phyloP scores from a whole-genome alignment of 768 basidiomycete species.

The Pleurotus pulmonarius region DNA sequence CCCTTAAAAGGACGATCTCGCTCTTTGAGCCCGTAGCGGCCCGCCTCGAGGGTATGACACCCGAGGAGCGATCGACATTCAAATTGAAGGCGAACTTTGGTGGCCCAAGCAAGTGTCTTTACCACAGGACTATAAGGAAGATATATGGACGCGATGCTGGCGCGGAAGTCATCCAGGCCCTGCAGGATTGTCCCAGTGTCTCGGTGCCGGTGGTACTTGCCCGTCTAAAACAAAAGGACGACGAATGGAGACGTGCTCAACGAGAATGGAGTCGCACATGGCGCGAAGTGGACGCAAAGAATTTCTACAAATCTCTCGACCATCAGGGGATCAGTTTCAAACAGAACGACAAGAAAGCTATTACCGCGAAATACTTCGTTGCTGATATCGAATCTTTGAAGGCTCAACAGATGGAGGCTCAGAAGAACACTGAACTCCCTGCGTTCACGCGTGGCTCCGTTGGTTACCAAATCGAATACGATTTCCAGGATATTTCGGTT shows the following conservation, averaged over 20 bases:
- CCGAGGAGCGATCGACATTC: slow-evolving; percentile 80
- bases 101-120: slow-evolving; percentile 82
- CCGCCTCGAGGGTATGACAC: slow-evolving; percentile 84
- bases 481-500: slow-evolving; percentile 73
- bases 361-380: slow-evolving; percentile 82
- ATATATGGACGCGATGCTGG: slow-evolving; percentile 85
- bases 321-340: slow-evolving; percentile 96
- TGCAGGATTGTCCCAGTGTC: slow-evolving; percentile 89
- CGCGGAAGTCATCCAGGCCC: slow-evolving; percentile 71
- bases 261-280: slow-evolving; percentile 96
- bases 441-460: slow-evolving; percentile 43
- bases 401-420: slow-evolving; percentile 45
- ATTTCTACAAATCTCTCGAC: slow-evolving; percentile 97
- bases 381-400: slow-evolving; percentile 72
- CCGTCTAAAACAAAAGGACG: slow-evolving; percentile 89
- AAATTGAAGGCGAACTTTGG: slow-evolving; percentile 85
- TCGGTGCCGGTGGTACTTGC: slow-evolving; percentile 89
- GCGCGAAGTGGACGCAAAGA: slow-evolving; percentile 95
- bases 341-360: slow-evolving; percentile 90
- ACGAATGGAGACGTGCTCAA: slow-evolving; percentile 93
- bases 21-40: slow-evolving; percentile 83
- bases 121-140: slow-evolving; percentile 91
- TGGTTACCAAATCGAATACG: slow-evolving; percentile 75
- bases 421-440: slow-evolving; percentile 30
- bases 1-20: slow-evolving; percentile 84